phyloP scores from a whole-genome alignment of 768 basidiomycete species.

The Termitomyces sp. region DNA sequence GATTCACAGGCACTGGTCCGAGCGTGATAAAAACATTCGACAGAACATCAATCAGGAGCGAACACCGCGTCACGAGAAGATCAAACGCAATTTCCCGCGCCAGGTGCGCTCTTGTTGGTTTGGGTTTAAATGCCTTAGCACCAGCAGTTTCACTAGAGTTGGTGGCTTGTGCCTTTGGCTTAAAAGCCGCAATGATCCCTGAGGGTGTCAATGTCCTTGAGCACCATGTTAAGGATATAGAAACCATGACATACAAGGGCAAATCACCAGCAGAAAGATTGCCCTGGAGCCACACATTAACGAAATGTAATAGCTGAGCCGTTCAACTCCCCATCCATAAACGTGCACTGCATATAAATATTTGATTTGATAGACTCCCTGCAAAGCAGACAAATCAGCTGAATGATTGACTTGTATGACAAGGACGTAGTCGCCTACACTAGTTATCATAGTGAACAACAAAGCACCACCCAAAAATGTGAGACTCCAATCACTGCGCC shows the following conservation, averaged over 20 bases:
- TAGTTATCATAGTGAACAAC: conserved; percentile 61
- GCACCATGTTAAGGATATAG: background rate
- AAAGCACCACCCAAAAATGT: conserved; percentile 61
- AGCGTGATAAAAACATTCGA: conserved; percentile 58
- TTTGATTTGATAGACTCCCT: conserved; percentile 79
- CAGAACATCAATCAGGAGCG: conserved; percentile 60
- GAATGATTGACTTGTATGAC: background rate
- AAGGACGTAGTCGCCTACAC: conserved; percentile 36
- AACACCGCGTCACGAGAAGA: conserved; percentile 52
- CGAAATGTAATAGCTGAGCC: conserved; percentile 75
- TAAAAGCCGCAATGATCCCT: conserved; percentile 64
- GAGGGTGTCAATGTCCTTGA: background rate
- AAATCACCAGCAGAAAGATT: conserved; percentile 47
- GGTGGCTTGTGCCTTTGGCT: conserved; percentile 28
- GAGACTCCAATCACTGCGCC: conserved; percentile 74
- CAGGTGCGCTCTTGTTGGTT: conserved; percentile 48
- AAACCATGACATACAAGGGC: conserved; percentile 29
- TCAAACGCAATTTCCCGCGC: conserved; percentile 69
- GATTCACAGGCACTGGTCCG: conserved; percentile 41
- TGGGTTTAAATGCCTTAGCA: conserved; percentile 25
- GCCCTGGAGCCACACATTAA: conserved; percentile 60
- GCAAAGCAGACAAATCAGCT: conserved; percentile 1
- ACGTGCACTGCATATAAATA: conserved; percentile 75
- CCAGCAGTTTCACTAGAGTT: background rate
- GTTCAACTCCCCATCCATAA: conserved; percentile 67